Base-by-base conservation (phyloP, 1,284 basidiomycete genomes). In the Gomphus bonarii region DNA sequence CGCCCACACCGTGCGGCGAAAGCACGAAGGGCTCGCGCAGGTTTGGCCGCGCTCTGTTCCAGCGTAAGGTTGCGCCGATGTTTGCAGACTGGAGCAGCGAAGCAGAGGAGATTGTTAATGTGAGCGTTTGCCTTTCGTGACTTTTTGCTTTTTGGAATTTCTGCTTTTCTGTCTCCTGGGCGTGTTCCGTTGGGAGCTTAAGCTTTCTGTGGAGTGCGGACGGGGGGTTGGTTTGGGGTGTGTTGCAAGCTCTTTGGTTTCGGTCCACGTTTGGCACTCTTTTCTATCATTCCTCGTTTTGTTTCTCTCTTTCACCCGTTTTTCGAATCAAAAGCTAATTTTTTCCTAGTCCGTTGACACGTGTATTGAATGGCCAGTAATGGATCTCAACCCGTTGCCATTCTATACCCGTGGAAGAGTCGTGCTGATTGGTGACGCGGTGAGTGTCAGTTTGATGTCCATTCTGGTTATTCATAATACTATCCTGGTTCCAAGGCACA, bases 371-470 rank as follows among this genome's bases (percentile, higher is more conserved):
- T 73, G 71, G 72, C 66, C 65, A 3, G 57, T 74, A 10, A 66
- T 70, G 54, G 61, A 59, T 3, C 66, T 75, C 1, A 65, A 68
- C 36, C 70, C 71, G 3, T 65, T 81, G 20, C 69, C 68, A 0
- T 71, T 63, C 12, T 75, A 69, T 54, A 69, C 68, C 7, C 65
- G 67, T 10, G 71, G 69, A 30, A 66, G 71, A 4, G 75, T 78
- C 7, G 76, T 68, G 0, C 66, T 81, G 12, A 43, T 81, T 3
- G 79, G 79, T 2, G 80, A 81, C 63, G 77, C 79, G 65, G 71
- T 72, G 38, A 36, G 70, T 63, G 30, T 30, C 36, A 28, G 25
- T 28, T 28, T 28, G 25, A 28, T 3, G 25, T 28, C 25, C 25
- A 28, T 28, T 28, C 25, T 28, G 25, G 25, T 28, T 28, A 28